Conservation (phyloP, 352 stramenopile genomes). For the Blastocystis sp. region DNA sequence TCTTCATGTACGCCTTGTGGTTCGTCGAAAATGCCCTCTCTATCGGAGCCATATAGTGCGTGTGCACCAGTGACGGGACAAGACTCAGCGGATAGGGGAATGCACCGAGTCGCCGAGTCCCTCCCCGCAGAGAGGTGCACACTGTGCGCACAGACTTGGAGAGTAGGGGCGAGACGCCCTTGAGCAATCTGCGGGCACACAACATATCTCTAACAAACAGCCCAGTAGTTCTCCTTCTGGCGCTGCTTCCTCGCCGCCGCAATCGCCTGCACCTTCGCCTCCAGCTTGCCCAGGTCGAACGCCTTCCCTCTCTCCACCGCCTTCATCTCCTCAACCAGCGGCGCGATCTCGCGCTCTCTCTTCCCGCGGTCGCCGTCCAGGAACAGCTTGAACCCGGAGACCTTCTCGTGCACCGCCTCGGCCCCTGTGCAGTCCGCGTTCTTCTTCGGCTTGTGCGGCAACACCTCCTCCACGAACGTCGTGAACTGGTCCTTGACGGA, state of each 20-base stretch:
- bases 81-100: not conserved
- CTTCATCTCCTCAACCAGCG: not conserved
- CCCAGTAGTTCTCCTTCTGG: not conserved
- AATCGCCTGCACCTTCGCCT: not conserved
- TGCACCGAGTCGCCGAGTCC: not conserved
- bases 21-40: conserved; percentile 1
- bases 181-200: no score
- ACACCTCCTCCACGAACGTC: not conserved
- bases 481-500: conserved; percentile 2
- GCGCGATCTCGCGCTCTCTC: not conserved
- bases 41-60: not conserved
- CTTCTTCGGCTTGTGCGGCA: not conserved
- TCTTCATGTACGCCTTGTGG: conserved; percentile 64
- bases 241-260: not conserved
- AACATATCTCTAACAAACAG: not conserved
- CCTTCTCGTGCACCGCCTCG: not conserved
- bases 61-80: not conserved
- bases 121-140: not conserved
- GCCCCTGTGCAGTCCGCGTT: not conserved
- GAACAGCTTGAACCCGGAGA: not conserved
- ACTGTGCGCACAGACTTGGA: not conserved
- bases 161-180: no score
- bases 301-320: not conserved
- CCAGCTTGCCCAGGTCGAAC: not conserved
- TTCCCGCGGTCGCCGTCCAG: not conserved